A percentile compares a stretch with the other conserved stretches of the same genome.
Conservation (phyloP, 257 asterid genomes). For the Solanum rostratum region DNA sequence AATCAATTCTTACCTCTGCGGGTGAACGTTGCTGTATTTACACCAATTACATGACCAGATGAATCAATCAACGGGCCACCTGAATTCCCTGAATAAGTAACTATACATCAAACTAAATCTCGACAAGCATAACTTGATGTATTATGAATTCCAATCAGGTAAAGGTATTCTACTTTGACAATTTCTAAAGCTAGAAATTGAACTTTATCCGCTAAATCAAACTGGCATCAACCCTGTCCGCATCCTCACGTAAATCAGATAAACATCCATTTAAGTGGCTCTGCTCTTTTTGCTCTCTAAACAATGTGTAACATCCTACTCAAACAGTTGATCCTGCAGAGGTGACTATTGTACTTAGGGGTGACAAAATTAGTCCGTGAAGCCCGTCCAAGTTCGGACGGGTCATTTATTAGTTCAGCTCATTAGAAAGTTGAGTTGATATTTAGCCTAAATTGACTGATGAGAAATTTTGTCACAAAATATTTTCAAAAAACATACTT, state of each 20-base stretch:
- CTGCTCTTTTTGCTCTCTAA: background rate
- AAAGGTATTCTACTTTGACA: background rate
- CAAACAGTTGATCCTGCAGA: background rate
- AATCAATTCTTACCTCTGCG: slow-evolving; percentile 46
- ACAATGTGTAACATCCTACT: background rate
- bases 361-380: background rate
- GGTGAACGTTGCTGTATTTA: slow-evolving; percentile 84
- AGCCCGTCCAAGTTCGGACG: background rate
- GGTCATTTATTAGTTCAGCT: background rate
- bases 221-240: background rate
- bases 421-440: background rate
- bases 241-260: background rate
- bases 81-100: slow-evolving; percentile 54
- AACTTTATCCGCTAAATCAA: background rate
- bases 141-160: background rate
- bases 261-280: background rate
- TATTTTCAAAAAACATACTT: background rate
- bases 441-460: background rate
- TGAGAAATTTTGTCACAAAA: background rate
- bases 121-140: background rate
- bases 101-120: background rate
- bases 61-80: slow-evolving; percentile 86
- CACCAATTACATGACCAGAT: slow-evolving; percentile 74
- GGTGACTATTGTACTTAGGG: background rate
- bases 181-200: background rate